phyloP scores from a whole-genome alignment of 208 protist genomes.

The Crithidia fasciculata region DNA sequence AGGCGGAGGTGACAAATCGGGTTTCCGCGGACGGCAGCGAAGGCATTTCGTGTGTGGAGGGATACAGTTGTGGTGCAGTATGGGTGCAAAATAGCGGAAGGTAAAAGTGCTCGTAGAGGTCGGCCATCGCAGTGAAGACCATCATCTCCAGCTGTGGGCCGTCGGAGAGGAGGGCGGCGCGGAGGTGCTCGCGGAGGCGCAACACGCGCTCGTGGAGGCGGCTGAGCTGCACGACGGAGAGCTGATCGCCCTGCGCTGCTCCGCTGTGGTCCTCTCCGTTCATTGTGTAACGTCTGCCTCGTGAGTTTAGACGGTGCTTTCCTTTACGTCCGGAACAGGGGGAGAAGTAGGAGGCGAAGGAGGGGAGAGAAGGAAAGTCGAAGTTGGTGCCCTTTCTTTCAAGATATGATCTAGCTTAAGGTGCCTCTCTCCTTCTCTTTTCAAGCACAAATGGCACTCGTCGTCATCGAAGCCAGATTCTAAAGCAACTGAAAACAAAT shows the following conservation, averaged over 20 bases:
- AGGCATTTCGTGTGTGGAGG: not conserved
- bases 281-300: not conserved
- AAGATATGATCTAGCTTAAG: too few species aligned
- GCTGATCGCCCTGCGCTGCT: not conserved
- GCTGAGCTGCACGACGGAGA: conserved; percentile 37
- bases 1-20: conserved; percentile 34
- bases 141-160: conserved; percentile 55
- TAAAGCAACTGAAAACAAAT: too few species aligned
- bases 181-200: conserved; percentile 43
- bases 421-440: too few species aligned
- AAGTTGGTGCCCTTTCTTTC: too few species aligned
- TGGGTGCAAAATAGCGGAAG: not conserved
- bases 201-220: conserved; percentile 40
- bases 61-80: not conserved
- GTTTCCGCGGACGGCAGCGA: conserved; percentile 4
- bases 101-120: conserved; percentile 32
- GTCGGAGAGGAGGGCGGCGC: conserved; percentile 54
- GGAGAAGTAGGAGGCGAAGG: too few species aligned
- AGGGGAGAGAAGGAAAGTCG: too few species aligned
- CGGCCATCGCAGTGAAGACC: conserved; percentile 36
- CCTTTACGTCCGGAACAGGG: too few species aligned
- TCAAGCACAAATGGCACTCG: too few species aligned
- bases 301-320: too few species aligned
- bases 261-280: not conserved
- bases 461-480: too few species aligned